A percentile compares a stretch with the other conserved stretches of the same genome.
Conservation (phyloP, 129 eudicot species). For the Smallanthus sonchifolius region DNA sequence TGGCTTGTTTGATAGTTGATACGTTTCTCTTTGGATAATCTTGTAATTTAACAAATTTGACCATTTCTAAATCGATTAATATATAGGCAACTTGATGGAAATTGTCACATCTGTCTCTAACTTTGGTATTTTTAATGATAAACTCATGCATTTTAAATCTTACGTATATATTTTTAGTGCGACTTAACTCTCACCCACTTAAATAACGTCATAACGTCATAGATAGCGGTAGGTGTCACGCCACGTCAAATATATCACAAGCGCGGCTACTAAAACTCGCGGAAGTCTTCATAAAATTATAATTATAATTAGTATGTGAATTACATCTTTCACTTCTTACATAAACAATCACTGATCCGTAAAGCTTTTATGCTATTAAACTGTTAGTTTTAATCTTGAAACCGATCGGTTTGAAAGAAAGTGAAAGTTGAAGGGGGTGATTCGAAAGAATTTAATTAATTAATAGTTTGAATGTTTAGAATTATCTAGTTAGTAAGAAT, state of each 20-base stretch:
- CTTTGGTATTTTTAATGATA: not conserved
- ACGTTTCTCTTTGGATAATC: not conserved
- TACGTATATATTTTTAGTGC: not conserved
- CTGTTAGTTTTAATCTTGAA: no score
- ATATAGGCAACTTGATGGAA: not conserved
- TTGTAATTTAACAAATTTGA: not conserved
- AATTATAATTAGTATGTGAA: not conserved
- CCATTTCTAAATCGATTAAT: not conserved
- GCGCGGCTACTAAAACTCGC: not conserved
- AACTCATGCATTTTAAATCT: not conserved
- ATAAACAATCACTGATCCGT: not conserved
- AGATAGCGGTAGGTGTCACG: not conserved
- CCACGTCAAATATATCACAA: no score
- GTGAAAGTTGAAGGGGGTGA: no score
- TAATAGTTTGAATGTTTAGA: no score
- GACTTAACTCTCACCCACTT: not conserved
- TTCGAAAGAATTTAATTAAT: no score
- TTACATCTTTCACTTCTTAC: not conserved
- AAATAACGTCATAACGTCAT: not conserved
- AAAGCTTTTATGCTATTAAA: no score
- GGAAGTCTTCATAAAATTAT: not conserved
- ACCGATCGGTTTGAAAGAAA: no score
- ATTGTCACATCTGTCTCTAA: not conserved
- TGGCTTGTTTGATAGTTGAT: not conserved
- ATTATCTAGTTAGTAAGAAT: no score